Evolutionary conservation across 1,284 basidiomycete genomes (phyloP), one percentile per base, ranked within the genome.

Genomic region (Cutaneotrichosporon daszewskae): DNA sequence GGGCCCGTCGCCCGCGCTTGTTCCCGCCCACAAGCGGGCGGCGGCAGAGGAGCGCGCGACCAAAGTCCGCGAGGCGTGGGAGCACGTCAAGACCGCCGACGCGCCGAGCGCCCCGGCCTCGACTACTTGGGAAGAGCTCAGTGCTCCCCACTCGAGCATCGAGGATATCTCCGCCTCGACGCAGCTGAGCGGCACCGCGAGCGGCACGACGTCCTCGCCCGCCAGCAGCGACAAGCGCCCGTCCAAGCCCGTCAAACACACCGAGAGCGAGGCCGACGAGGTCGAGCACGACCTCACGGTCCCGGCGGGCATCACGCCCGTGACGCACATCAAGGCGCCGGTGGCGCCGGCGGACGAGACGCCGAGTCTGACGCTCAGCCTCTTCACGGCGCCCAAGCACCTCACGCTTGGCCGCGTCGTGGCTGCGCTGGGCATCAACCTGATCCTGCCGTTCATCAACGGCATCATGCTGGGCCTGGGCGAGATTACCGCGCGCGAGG

Each of bases 391-490:
- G 37, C 86, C 89, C 5, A 78, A 83, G 8, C 76, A 87, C 47
- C 84, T 88, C 60, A 83, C 88, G 57, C 57, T 83, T 23, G 77
- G 79, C 33, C 84, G 88, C 9, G 72, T 95, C 46, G 63, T 86
- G 32, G 86, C 90, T 4, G 83, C 86, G 8, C 67, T 97, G 46
- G 86, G 86, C 28, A 91, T 97, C 73, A 97, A 98, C 69, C 71
- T 98, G 47, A 71, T 91, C 2, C 75, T 97, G 32, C 94, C 94
- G 0, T 98, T 98, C 66, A 79, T 97, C 36, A 97, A 97, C 63
- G 94, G 94, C 22, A 86, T 97, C 58, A 95, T 97, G 89, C 81
- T 97, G 36, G 94, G 94, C 10, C 92, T 97, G 62, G 94, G 94
- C 19, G 94, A 98, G 72, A 90, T 98, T 46, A 92, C 96, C 62